These are phyloP conservation scores for Lachnellula suecica DNA, from an alignment of 2,329 filamentous ascomycete genomes.

Conservation along the genomic window DNA sequence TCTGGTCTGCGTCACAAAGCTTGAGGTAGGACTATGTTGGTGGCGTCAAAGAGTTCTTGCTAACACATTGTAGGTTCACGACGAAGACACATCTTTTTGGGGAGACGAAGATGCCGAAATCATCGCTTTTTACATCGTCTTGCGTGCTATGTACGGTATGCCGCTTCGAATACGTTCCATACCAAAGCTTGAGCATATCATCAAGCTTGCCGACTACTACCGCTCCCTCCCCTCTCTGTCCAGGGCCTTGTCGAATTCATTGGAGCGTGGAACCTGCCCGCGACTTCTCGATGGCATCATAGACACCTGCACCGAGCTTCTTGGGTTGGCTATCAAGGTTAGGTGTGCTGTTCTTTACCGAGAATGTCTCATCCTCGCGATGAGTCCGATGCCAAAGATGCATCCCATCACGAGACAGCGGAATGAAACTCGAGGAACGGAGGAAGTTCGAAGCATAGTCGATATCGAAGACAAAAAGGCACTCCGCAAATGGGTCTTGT, in stretches of 20 bases:
- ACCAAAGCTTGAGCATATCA: not conserved
- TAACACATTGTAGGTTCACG: not conserved
- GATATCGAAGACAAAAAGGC: too few species aligned
- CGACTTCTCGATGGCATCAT: not conserved
- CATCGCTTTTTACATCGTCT: not conserved
- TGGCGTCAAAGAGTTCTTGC: not conserved
- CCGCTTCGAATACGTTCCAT: not conserved
- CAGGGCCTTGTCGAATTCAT: not conserved
- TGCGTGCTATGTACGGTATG: not conserved
- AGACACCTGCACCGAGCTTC: not conserved
- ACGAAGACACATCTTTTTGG: not conserved
- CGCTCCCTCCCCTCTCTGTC: conserved; percentile 1
- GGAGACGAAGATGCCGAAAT: not conserved
- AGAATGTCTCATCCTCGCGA: not conserved
- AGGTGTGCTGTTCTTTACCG: not conserved
- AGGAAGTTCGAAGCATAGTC: not conserved
- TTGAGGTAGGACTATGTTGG: not conserved
- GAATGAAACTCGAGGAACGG: not conserved
- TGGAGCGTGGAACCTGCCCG: not conserved
- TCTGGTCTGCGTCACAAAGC: not conserved
- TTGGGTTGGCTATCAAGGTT: not conserved
- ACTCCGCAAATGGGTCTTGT: too few species aligned
- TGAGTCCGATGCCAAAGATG: too few species aligned
- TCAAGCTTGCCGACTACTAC: conserved; percentile 6
- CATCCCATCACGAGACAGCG: not conserved